Percentiles rank a stretch among this genome's conserved stretches.
These are phyloP conservation scores for Wickerhamiella slavikovae DNA, from an alignment of 805 yeast genomes.

Conservation along the genomic window DNA sequence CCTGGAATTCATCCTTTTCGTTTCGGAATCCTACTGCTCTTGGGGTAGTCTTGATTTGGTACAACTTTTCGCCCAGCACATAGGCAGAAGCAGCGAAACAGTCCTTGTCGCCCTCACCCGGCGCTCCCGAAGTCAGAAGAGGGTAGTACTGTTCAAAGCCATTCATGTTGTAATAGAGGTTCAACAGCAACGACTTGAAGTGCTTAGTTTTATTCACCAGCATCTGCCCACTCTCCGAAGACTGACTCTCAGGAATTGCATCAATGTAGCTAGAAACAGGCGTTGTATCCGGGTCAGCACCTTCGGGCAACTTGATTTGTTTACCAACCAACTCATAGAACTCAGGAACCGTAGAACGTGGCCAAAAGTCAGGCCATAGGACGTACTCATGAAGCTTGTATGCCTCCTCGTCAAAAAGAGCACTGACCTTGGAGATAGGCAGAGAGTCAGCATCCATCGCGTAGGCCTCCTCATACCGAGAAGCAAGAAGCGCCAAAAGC, in stretches of 20 bases:
- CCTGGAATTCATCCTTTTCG: conserved; percentile 1
- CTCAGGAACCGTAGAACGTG: conserved; percentile 56
- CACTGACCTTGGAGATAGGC: conserved; percentile 45
- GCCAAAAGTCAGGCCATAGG: conserved; percentile 81
- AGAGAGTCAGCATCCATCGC: conserved; percentile 59
- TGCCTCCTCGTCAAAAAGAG: conserved; percentile 35
- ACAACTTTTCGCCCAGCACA: neutral
- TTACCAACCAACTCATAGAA: conserved; percentile 52
- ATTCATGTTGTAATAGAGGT: conserved; percentile 43
- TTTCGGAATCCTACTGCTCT: conserved; percentile 1
- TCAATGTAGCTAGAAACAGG: conserved; percentile 22
- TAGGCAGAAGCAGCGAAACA: conserved; percentile 1
- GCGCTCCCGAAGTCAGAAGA: conserved; percentile 30
- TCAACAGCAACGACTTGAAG: conserved; percentile 32
- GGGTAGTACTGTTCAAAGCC: conserved; percentile 44
- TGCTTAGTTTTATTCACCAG: conserved; percentile 37
- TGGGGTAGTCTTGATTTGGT: neutral
- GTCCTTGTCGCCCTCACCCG: conserved; percentile 61
- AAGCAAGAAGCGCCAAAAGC: conserved; percentile 46
- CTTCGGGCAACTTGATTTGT: too few species aligned
- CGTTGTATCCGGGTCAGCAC: neutral
- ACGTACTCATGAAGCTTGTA: conserved; percentile 31
- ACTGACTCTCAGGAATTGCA: conserved; percentile 38
- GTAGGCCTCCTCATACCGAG: conserved; percentile 52
- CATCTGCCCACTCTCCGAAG: conserved; percentile 53